These are phyloP conservation scores for Zygoascus meyerae DNA, from an alignment of 1,139 yeast species.

Conservation along the genomic window DNA sequence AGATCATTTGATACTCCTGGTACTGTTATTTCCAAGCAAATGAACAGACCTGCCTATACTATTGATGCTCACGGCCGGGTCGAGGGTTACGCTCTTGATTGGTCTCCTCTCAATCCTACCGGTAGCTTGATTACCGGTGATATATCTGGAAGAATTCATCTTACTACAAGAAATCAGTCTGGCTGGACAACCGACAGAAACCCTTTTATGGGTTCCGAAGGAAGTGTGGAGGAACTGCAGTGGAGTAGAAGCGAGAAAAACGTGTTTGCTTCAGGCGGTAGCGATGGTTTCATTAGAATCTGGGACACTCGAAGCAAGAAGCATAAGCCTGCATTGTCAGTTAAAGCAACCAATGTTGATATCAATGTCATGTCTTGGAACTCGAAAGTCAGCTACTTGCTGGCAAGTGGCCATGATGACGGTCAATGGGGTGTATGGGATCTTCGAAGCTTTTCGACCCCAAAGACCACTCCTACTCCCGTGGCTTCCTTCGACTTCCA, in stretches of 20 bases:
- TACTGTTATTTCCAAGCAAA: constrained; percentile 64
- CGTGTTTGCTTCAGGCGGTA: constrained; percentile 89
- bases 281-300: constrained; percentile 85
- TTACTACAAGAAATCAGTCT: constrained; percentile 69
- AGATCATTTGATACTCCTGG: constrained; percentile 90
- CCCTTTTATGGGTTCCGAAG: constrained; percentile 52
- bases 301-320: constrained; percentile 97
- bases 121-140: constrained; percentile 91
- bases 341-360: constrained; percentile 74
- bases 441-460: constrained; percentile 74
- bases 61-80: constrained; percentile 84
- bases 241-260: constrained; percentile 93
- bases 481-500: constrained; percentile 92
- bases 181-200: constrained; percentile 86
- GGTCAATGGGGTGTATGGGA: constrained; percentile 99
- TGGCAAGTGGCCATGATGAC: constrained; percentile 96
- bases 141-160: constrained; percentile 70
- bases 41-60: constrained; percentile 82
- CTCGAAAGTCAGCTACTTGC: constrained; percentile 71
- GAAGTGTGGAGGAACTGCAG: constrained; percentile 91
- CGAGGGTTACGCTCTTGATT: constrained; percentile 95
- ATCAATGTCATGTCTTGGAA: constrained; percentile 97
- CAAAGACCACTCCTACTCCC: constrained; percentile 39
- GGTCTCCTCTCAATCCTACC: constrained; percentile 82
- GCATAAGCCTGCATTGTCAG: constrained; percentile 84